Percentiles rank a stretch among this genome's conserved stretches.
These are phyloP conservation scores for Voacanga thouarsii DNA, from an alignment of 257 asterid species.

Conservation along the genomic window DNA sequence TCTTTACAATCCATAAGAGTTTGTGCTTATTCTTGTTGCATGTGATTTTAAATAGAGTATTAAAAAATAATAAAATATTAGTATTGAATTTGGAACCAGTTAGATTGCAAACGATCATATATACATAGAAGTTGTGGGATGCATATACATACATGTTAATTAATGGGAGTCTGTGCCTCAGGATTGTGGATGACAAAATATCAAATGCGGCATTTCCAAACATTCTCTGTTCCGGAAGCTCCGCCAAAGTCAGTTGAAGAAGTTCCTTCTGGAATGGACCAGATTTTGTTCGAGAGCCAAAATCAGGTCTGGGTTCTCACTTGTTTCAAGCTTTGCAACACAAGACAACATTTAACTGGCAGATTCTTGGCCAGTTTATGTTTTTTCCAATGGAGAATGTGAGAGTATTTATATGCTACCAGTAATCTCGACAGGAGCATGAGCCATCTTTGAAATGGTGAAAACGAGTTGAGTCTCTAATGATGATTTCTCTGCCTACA, in stretches of 20 bases:
- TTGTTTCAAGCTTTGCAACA: not conserved
- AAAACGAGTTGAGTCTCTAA: slow-evolving; percentile 78
- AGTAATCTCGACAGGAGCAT: slow-evolving; percentile 79
- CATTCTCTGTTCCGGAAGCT: not conserved
- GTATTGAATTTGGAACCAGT: not conserved
- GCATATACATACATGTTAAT: not conserved
- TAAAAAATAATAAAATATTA: not conserved
- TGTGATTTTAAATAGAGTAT: not conserved
- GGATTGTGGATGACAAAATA: not conserved
- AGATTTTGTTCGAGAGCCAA: not conserved
- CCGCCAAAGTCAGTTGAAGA: not conserved
- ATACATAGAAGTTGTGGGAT: not conserved
- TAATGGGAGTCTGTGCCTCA: not conserved
- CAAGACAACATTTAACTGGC: not conserved
- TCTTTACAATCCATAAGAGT: not conserved
- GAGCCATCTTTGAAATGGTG: slow-evolving; percentile 75
- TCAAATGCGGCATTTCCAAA: not conserved
- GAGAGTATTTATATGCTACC: slow-evolving; percentile 33
- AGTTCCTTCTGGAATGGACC: not conserved
- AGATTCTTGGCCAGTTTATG: not conserved
- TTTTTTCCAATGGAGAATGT: not conserved
- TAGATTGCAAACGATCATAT: not conserved
- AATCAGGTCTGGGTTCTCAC: not conserved
- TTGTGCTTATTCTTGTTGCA: not conserved
- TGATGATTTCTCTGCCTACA: slow-evolving; percentile 57